These are phyloP conservation scores for Theileria parva DNA, from an alignment of 169 alveolate genomes.

Conservation along the genomic window DNA sequence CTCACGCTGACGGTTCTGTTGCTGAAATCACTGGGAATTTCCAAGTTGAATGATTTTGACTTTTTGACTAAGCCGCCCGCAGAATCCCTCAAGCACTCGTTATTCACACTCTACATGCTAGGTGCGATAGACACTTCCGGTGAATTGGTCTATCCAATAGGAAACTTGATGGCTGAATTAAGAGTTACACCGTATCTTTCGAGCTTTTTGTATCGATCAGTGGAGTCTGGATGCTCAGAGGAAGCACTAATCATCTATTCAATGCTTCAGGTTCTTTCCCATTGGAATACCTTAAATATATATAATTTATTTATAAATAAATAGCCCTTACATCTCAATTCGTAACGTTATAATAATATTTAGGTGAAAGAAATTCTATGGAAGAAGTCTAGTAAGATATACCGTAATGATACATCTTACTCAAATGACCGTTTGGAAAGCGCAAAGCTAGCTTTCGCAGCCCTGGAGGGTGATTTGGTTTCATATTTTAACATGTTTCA, in stretches of 20 bases:
- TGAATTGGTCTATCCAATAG: slow-evolving; percentile 54
- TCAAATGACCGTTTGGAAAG: slow-evolving; percentile 41
- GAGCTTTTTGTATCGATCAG: slow-evolving; percentile 41
- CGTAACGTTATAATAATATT: neutral
- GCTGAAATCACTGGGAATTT: slow-evolving; percentile 53
- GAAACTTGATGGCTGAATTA: slow-evolving; percentile 62
- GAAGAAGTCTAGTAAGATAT: slow-evolving; percentile 31
- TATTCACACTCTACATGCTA: slow-evolving; percentile 44
- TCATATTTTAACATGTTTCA: slow-evolving; percentile 64
- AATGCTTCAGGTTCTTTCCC: slow-evolving; percentile 34
- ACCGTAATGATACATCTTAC: slow-evolving; percentile 17
- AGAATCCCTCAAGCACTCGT: slow-evolving; percentile 51
- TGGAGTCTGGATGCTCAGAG: slow-evolving; percentile 58
- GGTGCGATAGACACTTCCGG: slow-evolving; percentile 58
- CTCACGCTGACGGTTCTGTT: slow-evolving; percentile 38
- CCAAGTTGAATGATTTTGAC: slow-evolving; percentile 47
- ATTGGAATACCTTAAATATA: neutral
- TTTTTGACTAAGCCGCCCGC: slow-evolving; percentile 59
- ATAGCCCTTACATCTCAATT: neutral
- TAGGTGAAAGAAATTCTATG: slow-evolving; percentile 16
- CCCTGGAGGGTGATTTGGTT: slow-evolving; percentile 65
- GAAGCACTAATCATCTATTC: slow-evolving; percentile 63
- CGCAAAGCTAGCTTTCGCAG: slow-evolving; percentile 60
- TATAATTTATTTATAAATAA: too few species aligned
- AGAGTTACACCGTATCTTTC: slow-evolving; percentile 52